Evolutionary conservation across 345 rosid genomes (phyloP).

Genomic region (Murraya paniculata): DNA sequence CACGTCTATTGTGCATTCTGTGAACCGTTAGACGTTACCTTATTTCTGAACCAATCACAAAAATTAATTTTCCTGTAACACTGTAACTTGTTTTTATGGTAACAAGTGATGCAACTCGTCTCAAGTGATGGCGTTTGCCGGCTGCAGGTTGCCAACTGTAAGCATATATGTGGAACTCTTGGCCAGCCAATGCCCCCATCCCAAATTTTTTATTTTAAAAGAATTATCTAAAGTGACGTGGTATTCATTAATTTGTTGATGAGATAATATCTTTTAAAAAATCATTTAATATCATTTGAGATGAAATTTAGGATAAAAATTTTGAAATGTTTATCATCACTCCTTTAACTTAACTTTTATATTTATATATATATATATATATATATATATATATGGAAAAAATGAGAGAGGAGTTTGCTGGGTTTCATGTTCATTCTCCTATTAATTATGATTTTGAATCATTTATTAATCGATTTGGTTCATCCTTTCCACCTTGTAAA

Average conservation of each 20-base stretch:
- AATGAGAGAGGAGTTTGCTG: background rate
- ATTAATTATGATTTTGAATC: background rate
- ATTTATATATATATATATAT: too few relatives aligned
- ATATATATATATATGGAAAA: too few relatives aligned
- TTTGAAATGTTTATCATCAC: too few relatives aligned
- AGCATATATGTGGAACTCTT: background rate
- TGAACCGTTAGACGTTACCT: background rate
- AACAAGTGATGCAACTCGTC: background rate
- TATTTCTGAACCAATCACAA: background rate
- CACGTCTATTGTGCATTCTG: background rate
- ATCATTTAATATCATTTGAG: too few relatives aligned
- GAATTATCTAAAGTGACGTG: background rate
- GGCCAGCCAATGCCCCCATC: background rate
- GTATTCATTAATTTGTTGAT: accelerated
- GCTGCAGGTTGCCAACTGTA: background rate
- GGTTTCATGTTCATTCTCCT: background rate
- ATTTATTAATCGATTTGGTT: background rate
- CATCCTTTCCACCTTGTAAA: background rate
- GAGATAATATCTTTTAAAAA: too few relatives aligned
- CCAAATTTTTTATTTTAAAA: background rate
- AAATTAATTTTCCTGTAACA: background rate
- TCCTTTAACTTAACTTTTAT: background rate
- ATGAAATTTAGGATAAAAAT: too few relatives aligned
- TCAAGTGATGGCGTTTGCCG: background rate
- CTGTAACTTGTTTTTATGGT: background rate